These are phyloP conservation scores for Ophiostoma sp. DNA, from an alignment of 2,329 filamentous ascomycete species.

Conservation along the genomic window DNA sequence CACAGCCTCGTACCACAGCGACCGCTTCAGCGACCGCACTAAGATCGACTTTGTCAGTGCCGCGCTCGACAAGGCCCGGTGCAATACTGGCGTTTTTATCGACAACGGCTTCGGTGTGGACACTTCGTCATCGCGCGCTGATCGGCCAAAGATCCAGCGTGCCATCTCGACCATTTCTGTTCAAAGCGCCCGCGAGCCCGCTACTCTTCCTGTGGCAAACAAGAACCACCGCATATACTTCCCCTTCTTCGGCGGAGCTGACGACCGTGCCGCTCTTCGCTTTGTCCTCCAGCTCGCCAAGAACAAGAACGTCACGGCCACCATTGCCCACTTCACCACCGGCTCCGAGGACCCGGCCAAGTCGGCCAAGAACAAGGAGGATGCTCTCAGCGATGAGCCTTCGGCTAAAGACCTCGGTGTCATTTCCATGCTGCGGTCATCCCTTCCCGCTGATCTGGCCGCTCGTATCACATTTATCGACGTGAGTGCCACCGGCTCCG, in stretches of 20 bases:
- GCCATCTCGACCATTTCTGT: slow-evolving; percentile 55
- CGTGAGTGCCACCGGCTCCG: slow-evolving; percentile 37
- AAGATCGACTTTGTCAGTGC: slow-evolving; percentile 71
- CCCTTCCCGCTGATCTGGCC: slow-evolving; percentile 34
- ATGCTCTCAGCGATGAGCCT: slow-evolving; percentile 30
- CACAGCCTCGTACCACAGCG: slow-evolving; percentile 44
- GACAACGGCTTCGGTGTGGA: slow-evolving; percentile 54
- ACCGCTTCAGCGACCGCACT: slow-evolving; percentile 54
- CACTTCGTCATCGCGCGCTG: slow-evolving; percentile 28
- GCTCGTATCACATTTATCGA: slow-evolving; percentile 46
- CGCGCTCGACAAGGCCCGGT: slow-evolving; percentile 57
- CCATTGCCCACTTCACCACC: slow-evolving; percentile 57
- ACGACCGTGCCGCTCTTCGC: slow-evolving; percentile 73
- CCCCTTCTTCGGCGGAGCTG: slow-evolving; percentile 76
- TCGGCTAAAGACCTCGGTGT: slow-evolving; percentile 36
- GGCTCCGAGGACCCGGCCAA: slow-evolving; percentile 9
- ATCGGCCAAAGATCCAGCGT: slow-evolving; percentile 41
- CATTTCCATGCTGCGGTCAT: slow-evolving; percentile 35
- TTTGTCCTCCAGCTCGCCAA: slow-evolving; percentile 80
- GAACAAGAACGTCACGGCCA: slow-evolving; percentile 72
- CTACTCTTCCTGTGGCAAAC: slow-evolving; percentile 55
- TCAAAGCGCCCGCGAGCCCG: slow-evolving; percentile 53
- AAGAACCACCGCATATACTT: slow-evolving; percentile 79
- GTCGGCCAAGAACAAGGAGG: slow-evolving; percentile 23
- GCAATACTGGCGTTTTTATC: slow-evolving; percentile 72